Percentiles rank a stretch among this genome's conserved stretches.
Conservation (phyloP, 371 early-diverging fungal species). For the Rhizopus stolonifer region DNA sequence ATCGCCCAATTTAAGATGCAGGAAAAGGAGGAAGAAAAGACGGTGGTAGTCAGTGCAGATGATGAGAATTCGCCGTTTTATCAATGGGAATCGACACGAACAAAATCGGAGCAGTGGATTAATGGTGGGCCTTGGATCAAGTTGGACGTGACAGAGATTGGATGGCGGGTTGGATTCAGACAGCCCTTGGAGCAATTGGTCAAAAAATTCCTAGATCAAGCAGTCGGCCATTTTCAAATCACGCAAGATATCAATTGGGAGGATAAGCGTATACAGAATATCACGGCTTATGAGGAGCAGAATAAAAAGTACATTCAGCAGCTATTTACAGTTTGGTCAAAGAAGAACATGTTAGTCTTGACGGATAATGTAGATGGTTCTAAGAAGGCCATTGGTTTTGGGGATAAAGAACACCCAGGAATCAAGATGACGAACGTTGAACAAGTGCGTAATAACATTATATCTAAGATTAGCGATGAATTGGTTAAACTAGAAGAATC, state of each 20-base stretch:
- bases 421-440: slow-evolving; percentile 16
- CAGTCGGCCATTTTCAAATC: slow-evolving; percentile 12
- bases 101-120: slow-evolving; percentile 28
- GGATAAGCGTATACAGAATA: slow-evolving; percentile 29
- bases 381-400: slow-evolving; percentile 19
- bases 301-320: slow-evolving; percentile 32
- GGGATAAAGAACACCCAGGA: not conserved
- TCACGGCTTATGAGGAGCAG: slow-evolving; percentile 14
- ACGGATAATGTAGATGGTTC: slow-evolving; percentile 18
- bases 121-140: slow-evolving; percentile 33
- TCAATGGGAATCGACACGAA: slow-evolving; percentile 21
- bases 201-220: slow-evolving; percentile 17
- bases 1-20: slow-evolving; percentile 25
- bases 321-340: slow-evolving; percentile 28
- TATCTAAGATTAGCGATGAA: slow-evolving; percentile 11
- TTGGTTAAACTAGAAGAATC: slow-evolving; percentile 13
- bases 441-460: slow-evolving; percentile 17
- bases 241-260: slow-evolving; percentile 21
- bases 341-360: slow-evolving; percentile 22
- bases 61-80: slow-evolving; percentile 23
- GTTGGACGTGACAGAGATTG: slow-evolving; percentile 28
- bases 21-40: slow-evolving; percentile 9
- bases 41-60: slow-evolving; percentile 31
- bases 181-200: slow-evolving; percentile 11
- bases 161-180: slow-evolving; percentile 21